Evolutionary conservation across 805 yeast species (phyloP), one percentile per base, ranked within the genome.

Genomic region (Danielia oregonensis): DNA sequence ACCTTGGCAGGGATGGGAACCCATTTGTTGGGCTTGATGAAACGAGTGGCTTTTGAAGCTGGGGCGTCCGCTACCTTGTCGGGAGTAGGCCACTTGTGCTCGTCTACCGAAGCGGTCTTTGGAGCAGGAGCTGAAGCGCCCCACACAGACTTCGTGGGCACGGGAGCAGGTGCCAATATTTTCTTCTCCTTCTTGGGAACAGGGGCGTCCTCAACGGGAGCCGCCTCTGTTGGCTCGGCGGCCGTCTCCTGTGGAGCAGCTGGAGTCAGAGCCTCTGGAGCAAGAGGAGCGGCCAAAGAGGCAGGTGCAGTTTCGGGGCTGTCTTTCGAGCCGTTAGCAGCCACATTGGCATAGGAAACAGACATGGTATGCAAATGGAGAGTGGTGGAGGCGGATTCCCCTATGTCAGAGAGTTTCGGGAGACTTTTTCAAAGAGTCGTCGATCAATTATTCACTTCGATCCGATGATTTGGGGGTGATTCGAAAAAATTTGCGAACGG

Each of bases 1-100:
- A 67, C 69, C 43, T 67, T 67, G 21, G 70, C 71, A 36, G 45
- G 56, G 35, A 67, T 60, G 12, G 73, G 73, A 17, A 67, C 68
- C 73, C 73, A 67, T 44, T 67, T 64, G 43, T 55, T 65, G 13
- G 71, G 68, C 46, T 66, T 67, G 43, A 62, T 59, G 43, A 64
- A 63, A 42, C 65, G 64, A 13, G 49, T 35, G 23, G 41, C 37
- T 21, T 41, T 42, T 26, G 33, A 29, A 29, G 26, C 36, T 12
- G 41, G 25, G 18, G 36, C 42, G 26, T 37, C 30, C 36, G 53
- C 39, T 26, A 48, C 43, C 43, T 59, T 57, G 37, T 63, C 63
- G 4, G 72, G 70, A 9, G 70, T 62, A 12, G 73, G 72, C 69
- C 71, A 66, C 43, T 63, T 66, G 36, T 51, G 54, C 35, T 64